Conservation (phyloP, 495 filamentous ascomycete species). For the Neurospora sp. region DNA sequence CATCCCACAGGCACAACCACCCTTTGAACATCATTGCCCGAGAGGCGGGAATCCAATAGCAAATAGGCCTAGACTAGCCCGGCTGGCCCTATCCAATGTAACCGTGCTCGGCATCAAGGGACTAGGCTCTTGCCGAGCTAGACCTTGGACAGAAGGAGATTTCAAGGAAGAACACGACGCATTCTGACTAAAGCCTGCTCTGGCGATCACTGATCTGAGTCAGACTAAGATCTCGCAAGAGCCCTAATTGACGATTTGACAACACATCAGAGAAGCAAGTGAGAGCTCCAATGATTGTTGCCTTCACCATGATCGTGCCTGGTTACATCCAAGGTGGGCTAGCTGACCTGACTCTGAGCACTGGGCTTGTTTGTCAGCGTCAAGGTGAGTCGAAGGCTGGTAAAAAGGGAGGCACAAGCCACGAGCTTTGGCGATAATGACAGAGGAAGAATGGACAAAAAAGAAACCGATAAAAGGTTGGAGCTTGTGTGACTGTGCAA, state of each 20-base stretch:
- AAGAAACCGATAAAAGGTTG: background rate
- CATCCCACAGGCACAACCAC: slow-evolving; percentile 1
- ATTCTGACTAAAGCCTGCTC: background rate
- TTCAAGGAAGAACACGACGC: background rate
- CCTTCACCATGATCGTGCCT: background rate
- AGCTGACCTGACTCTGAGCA: background rate
- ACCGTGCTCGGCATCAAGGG: background rate
- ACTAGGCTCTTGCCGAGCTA: background rate
- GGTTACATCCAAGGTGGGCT: background rate
- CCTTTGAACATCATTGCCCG: slow-evolving; percentile 1
- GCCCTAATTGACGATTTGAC: background rate
- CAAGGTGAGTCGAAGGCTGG: background rate
- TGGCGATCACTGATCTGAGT: background rate
- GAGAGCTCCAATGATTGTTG: background rate
- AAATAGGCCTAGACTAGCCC: background rate
- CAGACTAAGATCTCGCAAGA: background rate
- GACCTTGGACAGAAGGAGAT: background rate
- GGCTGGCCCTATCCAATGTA: background rate
- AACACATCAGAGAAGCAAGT: background rate
- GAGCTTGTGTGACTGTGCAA: background rate
- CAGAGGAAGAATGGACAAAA: background rate
- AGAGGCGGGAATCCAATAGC: slow-evolving; percentile 11
- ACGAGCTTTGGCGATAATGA: background rate
- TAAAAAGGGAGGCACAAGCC: background rate
- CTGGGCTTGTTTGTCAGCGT: background rate